phyloP scores from a whole-genome alignment of 1,284 basidiomycete species.

The Cryptococcus maquisensis region DNA sequence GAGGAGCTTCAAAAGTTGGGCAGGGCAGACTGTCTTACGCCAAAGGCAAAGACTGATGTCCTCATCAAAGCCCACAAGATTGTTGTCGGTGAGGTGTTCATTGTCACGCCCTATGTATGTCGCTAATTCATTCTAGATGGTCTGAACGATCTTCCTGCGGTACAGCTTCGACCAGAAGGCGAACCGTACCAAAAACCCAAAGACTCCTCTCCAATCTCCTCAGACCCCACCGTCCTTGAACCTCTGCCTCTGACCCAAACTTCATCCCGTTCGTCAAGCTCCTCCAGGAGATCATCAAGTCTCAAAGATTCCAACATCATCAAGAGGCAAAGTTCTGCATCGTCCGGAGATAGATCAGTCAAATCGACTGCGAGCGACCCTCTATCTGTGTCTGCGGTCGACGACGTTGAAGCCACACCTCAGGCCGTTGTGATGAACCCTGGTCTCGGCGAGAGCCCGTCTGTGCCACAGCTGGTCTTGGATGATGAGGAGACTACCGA shows the following conservation, averaged over 20 bases:
- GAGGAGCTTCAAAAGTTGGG: constrained; percentile 69
- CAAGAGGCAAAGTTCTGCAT: background rate
- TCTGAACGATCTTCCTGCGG: constrained; percentile 38
- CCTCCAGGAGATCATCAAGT: background rate
- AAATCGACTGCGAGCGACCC: constrained; percentile 9
- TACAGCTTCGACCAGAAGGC: constrained; percentile 47
- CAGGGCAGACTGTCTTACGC: constrained; percentile 56
- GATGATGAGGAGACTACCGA: constrained; percentile 9
- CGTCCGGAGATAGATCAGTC: background rate
- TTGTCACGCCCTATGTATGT: background rate
- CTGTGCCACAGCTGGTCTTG: constrained; percentile 19
- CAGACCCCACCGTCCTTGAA: constrained; percentile 1
- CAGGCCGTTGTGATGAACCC: constrained; percentile 1
- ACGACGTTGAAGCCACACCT: constrained; percentile 2
- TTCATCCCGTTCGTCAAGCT: background rate
- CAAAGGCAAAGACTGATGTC: constrained; percentile 71
- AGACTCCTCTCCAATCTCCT: background rate
- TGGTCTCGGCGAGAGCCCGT: background rate
- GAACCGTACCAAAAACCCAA: constrained; percentile 37
- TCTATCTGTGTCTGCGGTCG: constrained; percentile 1
- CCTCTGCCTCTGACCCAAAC: constrained; percentile 2
- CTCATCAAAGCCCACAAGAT: constrained; percentile 78
- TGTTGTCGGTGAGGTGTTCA: constrained; percentile 54
- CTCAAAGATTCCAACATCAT: background rate
- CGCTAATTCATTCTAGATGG: constrained; percentile 27